phyloP scores from a whole-genome alignment of 176 grass and related monocot genomes.

The Oryza australiensis region DNA sequence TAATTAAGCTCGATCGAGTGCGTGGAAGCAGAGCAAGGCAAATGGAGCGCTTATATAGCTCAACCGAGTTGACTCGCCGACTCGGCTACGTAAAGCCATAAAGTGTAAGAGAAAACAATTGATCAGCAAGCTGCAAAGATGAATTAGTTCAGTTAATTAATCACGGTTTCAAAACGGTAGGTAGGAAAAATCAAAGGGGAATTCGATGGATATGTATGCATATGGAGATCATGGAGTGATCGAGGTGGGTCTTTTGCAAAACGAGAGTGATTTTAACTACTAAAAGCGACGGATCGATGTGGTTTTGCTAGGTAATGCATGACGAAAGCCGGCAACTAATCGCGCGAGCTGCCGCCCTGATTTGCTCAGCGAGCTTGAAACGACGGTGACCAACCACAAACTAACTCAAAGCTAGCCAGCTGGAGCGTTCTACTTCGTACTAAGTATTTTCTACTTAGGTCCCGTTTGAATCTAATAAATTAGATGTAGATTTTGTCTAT shows the following conservation, averaged over 20 bases:
- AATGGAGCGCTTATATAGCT: slow-evolving; percentile 36
- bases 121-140: background rate
- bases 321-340: slow-evolving; percentile 33
- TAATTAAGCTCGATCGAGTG: background rate
- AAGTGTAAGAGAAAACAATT: background rate
- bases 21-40: background rate
- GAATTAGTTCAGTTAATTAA: background rate
- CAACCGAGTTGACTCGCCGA: background rate
- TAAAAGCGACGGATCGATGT: background rate
- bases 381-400: slow-evolving; percentile 40
- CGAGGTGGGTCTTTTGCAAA: background rate
- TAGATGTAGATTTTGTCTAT: too few species aligned
- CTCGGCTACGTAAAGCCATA: background rate
- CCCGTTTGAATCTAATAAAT: too few species aligned
- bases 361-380: slow-evolving; percentile 21
- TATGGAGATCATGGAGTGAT: background rate
- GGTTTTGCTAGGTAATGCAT: slow-evolving; percentile 19
- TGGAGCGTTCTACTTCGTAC: background rate
- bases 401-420: slow-evolving; percentile 16
- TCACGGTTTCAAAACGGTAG: slow-evolving; percentile 31
- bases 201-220: background rate
- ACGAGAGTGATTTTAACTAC: slow-evolving; percentile 1
- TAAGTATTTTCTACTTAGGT: too few species aligned
- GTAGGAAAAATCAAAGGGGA: slow-evolving; percentile 39
- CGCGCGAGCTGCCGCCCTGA: slow-evolving; percentile 12